Evolutionary conservation across 208 protist species (phyloP).

Genomic region (Leishmania major): DNA sequence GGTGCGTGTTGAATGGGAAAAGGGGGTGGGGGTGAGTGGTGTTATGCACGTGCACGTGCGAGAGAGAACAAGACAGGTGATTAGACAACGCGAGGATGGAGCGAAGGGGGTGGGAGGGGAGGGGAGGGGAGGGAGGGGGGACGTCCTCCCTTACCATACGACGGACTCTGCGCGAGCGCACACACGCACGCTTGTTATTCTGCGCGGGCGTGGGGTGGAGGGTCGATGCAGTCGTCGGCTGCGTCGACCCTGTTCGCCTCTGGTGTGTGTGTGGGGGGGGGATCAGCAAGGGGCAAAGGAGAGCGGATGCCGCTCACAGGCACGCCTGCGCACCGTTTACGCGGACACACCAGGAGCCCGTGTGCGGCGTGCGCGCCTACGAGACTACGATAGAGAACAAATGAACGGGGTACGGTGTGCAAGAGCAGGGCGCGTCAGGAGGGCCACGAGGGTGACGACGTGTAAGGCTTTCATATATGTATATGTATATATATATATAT

Average conservation of each 20-base stretch:
- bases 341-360: neutral
- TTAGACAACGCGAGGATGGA: neutral
- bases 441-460: neutral
- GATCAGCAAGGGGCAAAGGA: neutral
- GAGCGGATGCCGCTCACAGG: neutral
- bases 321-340: neutral
- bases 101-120: neutral
- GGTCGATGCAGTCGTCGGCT: neutral
- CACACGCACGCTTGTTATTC: neutral
- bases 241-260: neutral
- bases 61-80: neutral
- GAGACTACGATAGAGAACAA: slow-evolving; percentile 5
- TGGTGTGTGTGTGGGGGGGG: neutral
- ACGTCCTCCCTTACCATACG: neutral
- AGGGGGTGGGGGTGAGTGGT: neutral
- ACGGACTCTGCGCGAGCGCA: neutral
- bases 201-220: neutral
- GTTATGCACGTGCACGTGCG: neutral
- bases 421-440: neutral
- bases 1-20: neutral
- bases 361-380: neutral
- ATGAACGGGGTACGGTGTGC: neutral
- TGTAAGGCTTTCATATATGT: neutral
- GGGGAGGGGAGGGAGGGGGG: neutral
- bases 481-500: neutral